Percentiles rank a stretch among this genome's conserved stretches.
phyloP scores from a whole-genome alignment of 352 stramenopile genomes.

The Phytophthora sp. region DNA sequence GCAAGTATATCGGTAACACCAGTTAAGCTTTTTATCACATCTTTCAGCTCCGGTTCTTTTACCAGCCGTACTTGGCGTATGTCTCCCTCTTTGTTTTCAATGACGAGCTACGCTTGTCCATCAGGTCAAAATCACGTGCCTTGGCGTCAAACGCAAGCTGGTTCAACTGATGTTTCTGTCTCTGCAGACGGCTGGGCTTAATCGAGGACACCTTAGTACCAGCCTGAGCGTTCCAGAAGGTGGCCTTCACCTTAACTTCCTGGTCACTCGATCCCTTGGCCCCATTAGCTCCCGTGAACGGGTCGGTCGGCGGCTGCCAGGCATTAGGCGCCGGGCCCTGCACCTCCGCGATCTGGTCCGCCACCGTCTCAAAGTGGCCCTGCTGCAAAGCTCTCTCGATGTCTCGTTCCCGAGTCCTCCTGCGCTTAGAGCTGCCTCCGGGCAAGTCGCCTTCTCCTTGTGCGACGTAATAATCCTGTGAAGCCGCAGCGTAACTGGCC shows the following conservation, averaged over 20 bases:
- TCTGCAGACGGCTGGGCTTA: slow-evolving; percentile 76
- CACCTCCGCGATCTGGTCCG: slow-evolving; percentile 70
- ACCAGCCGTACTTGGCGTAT: slow-evolving; percentile 86
- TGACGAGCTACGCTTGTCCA: slow-evolving; percentile 63
- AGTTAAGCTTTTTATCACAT: slow-evolving; percentile 15
- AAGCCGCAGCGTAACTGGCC: slow-evolving; percentile 27
- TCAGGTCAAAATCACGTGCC: slow-evolving; percentile 69
- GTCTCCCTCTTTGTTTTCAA: slow-evolving; percentile 83
- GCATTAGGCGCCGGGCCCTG: slow-evolving; percentile 51
- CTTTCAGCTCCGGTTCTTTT: slow-evolving; percentile 10
- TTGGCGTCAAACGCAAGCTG: slow-evolving; percentile 85
- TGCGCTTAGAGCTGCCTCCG: slow-evolving; percentile 55
- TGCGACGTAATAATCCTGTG: slow-evolving; percentile 39
- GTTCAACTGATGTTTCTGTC: slow-evolving; percentile 85
- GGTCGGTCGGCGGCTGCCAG: slow-evolving; percentile 60
- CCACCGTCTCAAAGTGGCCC: slow-evolving; percentile 67
- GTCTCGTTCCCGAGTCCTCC: slow-evolving; percentile 63
- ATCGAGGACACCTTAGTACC: slow-evolving; percentile 55
- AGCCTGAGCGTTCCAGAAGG: slow-evolving; percentile 71
- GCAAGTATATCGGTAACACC: slow-evolving; percentile 9
- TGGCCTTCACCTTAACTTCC: slow-evolving; percentile 69
- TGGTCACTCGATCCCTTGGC: slow-evolving; percentile 24
- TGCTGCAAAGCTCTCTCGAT: slow-evolving; percentile 75
- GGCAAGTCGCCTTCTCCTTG: slow-evolving; percentile 40
- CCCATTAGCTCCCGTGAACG: slow-evolving; percentile 8